Evolutionary conservation across 805 yeast species (phyloP).

Genomic region (Wickerhamiella kurtzmanii): DNA sequence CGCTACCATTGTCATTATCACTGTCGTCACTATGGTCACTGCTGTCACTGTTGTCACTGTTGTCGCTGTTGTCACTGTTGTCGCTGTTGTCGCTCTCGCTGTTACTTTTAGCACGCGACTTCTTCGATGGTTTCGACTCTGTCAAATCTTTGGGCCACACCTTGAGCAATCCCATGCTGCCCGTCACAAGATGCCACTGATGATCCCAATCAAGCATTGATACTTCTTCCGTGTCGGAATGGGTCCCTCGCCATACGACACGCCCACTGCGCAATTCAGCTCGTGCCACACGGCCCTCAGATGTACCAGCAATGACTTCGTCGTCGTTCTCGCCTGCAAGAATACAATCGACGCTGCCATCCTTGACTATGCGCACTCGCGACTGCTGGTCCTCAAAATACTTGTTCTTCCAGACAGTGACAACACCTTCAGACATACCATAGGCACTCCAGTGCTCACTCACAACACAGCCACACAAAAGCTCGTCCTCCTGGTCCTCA

Average conservation of each 20-base stretch:
- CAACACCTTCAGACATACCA: conserved; percentile 83
- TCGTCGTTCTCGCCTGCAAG: conserved; percentile 33
- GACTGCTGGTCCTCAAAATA: conserved; percentile 54
- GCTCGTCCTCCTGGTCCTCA: conserved; percentile 89
- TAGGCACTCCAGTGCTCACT: conserved; percentile 54
- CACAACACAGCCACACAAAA: conserved; percentile 57
- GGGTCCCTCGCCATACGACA: conserved; percentile 51
- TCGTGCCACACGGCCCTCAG: conserved; percentile 59
- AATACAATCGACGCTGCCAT: conserved; percentile 62
- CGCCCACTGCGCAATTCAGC: conserved; percentile 53
- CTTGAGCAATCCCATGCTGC: conserved; percentile 69
- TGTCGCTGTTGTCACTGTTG: neutral
- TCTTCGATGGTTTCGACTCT: conserved; percentile 4
- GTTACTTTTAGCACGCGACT: neutral
- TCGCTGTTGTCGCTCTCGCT: conserved; percentile 1
- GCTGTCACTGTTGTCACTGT: neutral
- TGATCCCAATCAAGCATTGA: conserved; percentile 62
- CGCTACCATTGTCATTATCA: neutral
- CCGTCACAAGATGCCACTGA: conserved; percentile 65
- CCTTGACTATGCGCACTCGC: conserved; percentile 49
- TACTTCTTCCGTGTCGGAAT: conserved; percentile 43
- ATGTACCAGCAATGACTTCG: conserved; percentile 38
- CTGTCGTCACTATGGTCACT: neutral
- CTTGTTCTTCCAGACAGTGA: conserved; percentile 75
- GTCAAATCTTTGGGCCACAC: conserved; percentile 40